Evolutionary conservation across 768 basidiomycete species (phyloP), one percentile per base, ranked within the genome.

Genomic region (Suillus placidus): DNA sequence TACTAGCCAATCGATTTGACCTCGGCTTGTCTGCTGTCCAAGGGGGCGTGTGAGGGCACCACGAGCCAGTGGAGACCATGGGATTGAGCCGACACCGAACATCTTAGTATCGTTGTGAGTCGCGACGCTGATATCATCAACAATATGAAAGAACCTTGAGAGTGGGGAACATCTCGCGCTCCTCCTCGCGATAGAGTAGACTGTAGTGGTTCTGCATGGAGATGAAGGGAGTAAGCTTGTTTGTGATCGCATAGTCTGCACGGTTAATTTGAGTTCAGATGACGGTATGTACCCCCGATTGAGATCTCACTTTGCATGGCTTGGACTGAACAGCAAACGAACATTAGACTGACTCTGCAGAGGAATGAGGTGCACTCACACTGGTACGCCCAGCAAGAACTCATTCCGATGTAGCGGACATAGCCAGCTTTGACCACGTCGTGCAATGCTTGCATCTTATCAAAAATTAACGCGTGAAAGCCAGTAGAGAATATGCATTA

Each of bases 181-280:
- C 87, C 71, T 89, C 87, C 71, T 88, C 88, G 51, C 87, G 82
- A 70, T 88, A 88, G 43, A 85, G 54, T 6, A 86, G 78, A 64
- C 72, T 82, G 71, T 88, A 83, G 66, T 85, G 82, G 73, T 88
- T 87, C 73, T 88, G 87, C 87, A 88, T 88, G 12, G 84, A 84
- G 74, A 87, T 84, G 76, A 88, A 88, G 6, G 82, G 84, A 8
- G 83, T 84, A 40, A 82, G 76, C 49, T 77, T 80, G 68, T 81
- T 80, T 37, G 68, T 72, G 66, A 81, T 80, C 6, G 82, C 80
- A 34, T 81, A 81, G 69, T 77, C 78, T 79, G 55, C 5, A 26
- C 26, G 26, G 10, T 34, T 4, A n/a, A 32, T 58, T 40, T 26
- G 58, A 42, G 30, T 40, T 60, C 40, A 60, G 30, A 12, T 10